A percentile compares a stretch with the other conserved stretches of the same genome.
Conservation (phyloP, 768 basidiomycete genomes). For the Sporobolomyces roseus region DNA sequence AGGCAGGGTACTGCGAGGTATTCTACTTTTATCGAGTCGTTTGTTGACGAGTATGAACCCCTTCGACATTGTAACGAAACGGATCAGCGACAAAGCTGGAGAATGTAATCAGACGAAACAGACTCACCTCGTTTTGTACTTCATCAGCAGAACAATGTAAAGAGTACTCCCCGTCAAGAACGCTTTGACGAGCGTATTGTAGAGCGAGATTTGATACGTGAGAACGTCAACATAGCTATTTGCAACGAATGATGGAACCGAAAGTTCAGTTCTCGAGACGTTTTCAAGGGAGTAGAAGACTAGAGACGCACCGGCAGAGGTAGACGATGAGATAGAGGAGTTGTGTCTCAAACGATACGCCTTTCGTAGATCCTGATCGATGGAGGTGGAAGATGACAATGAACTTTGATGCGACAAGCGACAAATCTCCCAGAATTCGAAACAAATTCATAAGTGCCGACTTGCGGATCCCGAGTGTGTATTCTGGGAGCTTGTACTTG, state of each 20-base stretch:
- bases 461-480: too few species aligned
- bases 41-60: conserved; percentile 94
- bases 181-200: conserved; percentile 85
- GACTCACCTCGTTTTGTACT: too few species aligned
- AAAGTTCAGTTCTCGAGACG: neutral
- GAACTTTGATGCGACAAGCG: conserved; percentile 53
- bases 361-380: conserved; percentile 54
- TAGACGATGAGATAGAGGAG: conserved; percentile 85
- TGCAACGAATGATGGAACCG: neutral
- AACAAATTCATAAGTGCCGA: conserved; percentile 46
- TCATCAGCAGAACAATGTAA: too few species aligned
- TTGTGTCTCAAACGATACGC: conserved; percentile 96
- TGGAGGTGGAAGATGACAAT: conserved; percentile 53
- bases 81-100: too few species aligned
- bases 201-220: conserved; percentile 71
- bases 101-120: neutral
- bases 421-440: conserved; percentile 52
- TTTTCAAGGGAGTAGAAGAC: neutral
- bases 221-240: conserved; percentile 77
- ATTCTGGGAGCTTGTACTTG: too few species aligned
- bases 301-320: conserved; percentile 57
- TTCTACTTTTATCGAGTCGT: conserved; percentile 89
- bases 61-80: too few species aligned
- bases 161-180: too few species aligned
- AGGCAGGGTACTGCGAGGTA: conserved; percentile 79